Percentiles rank a stretch among this genome's conserved stretches.
Conservation (phyloP, 306 rosid genomes). For the Corylus avellana region DNA sequence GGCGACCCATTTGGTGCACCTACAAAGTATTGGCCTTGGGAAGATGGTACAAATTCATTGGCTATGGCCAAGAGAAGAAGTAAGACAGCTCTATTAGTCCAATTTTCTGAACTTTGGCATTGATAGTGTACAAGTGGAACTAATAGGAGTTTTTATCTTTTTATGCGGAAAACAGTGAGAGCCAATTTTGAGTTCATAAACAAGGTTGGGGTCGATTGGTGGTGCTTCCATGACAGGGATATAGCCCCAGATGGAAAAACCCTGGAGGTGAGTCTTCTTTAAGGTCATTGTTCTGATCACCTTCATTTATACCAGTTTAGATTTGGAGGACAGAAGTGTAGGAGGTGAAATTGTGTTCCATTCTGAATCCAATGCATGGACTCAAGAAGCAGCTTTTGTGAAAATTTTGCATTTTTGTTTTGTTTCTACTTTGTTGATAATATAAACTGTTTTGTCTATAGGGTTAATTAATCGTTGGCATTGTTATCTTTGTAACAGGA, state of each 20-base stretch:
- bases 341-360: not conserved
- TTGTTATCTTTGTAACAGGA: slow-evolving; percentile 51
- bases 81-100: slow-evolving; percentile 33
- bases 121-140: not conserved
- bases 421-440: not conserved
- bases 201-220: slow-evolving; percentile 81
- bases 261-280: slow-evolving; percentile 54
- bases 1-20: slow-evolving; percentile 88
- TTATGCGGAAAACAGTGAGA: slow-evolving; percentile 57
- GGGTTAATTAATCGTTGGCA: not conserved
- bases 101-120: slow-evolving; percentile 1
- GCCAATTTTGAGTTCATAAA: slow-evolving; percentile 89
- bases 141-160: slow-evolving; percentile 8
- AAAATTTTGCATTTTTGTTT: not conserved
- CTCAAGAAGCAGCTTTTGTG: not conserved
- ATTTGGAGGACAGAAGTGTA: not conserved
- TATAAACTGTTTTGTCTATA: not conserved
- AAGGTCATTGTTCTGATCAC: not conserved
- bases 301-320: not conserved
- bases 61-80: slow-evolving; percentile 96
- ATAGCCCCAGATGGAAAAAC: slow-evolving; percentile 85
- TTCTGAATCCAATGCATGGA: not conserved
- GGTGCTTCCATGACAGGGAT: slow-evolving; percentile 98
- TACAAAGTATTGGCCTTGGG: slow-evolving; percentile 97
- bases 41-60: slow-evolving; percentile 91